Evolutionary conservation across 1,284 basidiomycete species (phyloP), one percentile per base, ranked within the genome.

Genomic region (Cystobasidium pallidum): DNA sequence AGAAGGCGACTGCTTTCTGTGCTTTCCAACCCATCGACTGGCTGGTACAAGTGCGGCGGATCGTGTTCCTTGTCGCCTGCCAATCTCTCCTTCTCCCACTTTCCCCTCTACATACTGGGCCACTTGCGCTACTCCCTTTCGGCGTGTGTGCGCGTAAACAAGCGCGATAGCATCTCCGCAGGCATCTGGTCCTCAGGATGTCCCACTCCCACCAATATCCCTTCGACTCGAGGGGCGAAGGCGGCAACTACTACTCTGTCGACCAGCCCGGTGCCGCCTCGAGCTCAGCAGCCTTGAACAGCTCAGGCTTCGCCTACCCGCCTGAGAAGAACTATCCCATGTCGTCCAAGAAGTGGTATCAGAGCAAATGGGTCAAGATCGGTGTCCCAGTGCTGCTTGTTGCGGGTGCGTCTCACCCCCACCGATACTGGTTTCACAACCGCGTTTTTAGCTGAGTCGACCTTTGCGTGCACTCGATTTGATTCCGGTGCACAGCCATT

Each of bases 401-500:
- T 43, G 58, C 41, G 19, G 58, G 58, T 61, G 39, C 13, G 58
- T 61, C 13, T 13, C n/a, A n/a, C n/a, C n/a, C n/a, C n/a, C n/a
- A n/a, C n/a, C n/a, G n/a, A 39, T 39, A 39, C 7, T 39, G 13
- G 7, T 7, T 39, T 39, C 7, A 6, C 7, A 7, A 6, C 13
- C 32, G 30, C 58, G 26, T 13, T 4, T 21, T 41, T 30, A 30
- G 58, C 58, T 61, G 58, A 61, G 10, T 39, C 13, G 36, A 7
- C 7, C 6, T 15, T 24, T 61, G 32, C n/a, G n/a, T 34, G 7
- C 13, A 19, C 57, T 45, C 34, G 30, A n/a, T 57, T 19, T 57
- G 54, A 34, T 36, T 57, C 54, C 54, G 54, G 19, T 61, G 24
- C 39, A 39, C 45, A 64, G 67, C 62, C 67, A 74, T 74, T 57